phyloP scores from a whole-genome alignment of 306 rosid genomes.

The Acacia melanoxylon region DNA sequence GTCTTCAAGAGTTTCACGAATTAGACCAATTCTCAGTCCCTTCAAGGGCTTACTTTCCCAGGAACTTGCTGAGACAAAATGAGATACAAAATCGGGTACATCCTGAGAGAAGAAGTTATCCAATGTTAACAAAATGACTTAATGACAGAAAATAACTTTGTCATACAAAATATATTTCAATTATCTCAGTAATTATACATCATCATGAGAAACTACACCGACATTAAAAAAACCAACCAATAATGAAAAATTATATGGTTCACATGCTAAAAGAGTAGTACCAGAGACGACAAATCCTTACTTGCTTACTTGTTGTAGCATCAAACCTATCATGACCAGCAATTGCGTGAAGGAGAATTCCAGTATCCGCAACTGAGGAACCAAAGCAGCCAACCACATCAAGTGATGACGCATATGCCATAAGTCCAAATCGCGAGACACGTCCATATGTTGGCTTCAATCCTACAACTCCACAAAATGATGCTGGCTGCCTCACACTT shows the following conservation, averaged over 20 bases:
- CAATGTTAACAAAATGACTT: slow-evolving; percentile 23
- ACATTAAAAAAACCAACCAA: background rate
- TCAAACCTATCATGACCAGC: slow-evolving; percentile 90
- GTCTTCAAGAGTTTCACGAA: slow-evolving; percentile 78
- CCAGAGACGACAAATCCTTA: slow-evolving; percentile 33
- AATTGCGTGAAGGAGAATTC: slow-evolving; percentile 85
- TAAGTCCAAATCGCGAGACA: slow-evolving; percentile 90
- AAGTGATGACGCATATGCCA: slow-evolving; percentile 97
- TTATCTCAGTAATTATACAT: background rate
- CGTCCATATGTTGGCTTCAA: slow-evolving; percentile 97
- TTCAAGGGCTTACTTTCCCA: slow-evolving; percentile 83
- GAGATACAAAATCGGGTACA: slow-evolving; percentile 63
- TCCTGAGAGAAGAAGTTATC: slow-evolving; percentile 53
- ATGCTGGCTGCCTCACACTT: slow-evolving; percentile 98
- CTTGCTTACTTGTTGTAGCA: slow-evolving; percentile 89
- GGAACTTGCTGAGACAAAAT: slow-evolving; percentile 45
- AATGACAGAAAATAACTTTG: slow-evolving; percentile 5
- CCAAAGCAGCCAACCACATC: slow-evolving; percentile 98
- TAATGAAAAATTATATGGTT: slow-evolving; percentile 18
- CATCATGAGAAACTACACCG: slow-evolving; percentile 5
- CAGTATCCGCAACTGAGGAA: slow-evolving; percentile 85
- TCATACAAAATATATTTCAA: background rate
- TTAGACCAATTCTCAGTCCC: slow-evolving; percentile 84
- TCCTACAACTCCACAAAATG: slow-evolving; percentile 97
- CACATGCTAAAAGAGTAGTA: slow-evolving; percentile 3